Conservation (phyloP, 495 filamentous ascomycete genomes). For the Daldinia caldariorum region DNA sequence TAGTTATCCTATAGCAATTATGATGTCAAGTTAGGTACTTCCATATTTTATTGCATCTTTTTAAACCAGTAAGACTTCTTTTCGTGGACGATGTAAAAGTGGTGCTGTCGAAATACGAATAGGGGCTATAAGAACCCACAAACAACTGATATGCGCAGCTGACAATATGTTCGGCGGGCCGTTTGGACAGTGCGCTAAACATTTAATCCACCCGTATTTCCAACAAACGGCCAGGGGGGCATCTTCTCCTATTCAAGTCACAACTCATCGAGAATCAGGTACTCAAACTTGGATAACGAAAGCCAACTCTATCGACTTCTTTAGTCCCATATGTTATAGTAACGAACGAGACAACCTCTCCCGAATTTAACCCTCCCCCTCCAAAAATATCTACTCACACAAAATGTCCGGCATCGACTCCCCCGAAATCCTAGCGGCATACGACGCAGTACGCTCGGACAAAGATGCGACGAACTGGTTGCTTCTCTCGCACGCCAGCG, state of each 20-base stretch:
- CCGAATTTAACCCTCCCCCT: slow-evolving; percentile 7
- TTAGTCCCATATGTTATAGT: slow-evolving; percentile 37
- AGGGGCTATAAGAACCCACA: slow-evolving; percentile 10
- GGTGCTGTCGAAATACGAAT: slow-evolving; percentile 23
- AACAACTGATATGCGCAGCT: slow-evolving; percentile 2
- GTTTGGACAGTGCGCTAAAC: slow-evolving; percentile 7
- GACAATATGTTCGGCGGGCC: slow-evolving; percentile 17
- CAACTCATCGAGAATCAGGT: slow-evolving; percentile 14
- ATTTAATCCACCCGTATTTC: slow-evolving; percentile 13
- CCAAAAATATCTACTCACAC: neutral
- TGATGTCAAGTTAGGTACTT: too few relatives aligned
- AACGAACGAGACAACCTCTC: slow-evolving; percentile 17
- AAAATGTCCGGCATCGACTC: slow-evolving; percentile 58
- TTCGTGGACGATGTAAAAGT: neutral
- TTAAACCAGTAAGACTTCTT: too few relatives aligned
- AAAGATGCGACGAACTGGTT: slow-evolving; percentile 67
- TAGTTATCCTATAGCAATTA: too few relatives aligned
- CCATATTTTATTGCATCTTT: too few relatives aligned
- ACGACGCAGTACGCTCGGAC: slow-evolving; percentile 64
- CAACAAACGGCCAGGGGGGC: slow-evolving; percentile 4
- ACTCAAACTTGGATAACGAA: slow-evolving; percentile 23
- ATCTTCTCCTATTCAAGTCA: neutral
- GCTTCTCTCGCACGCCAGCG: slow-evolving; percentile 62
- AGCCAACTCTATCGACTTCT: neutral
- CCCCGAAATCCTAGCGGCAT: slow-evolving; percentile 59